phyloP scores from a whole-genome alignment of 1,139 yeast species.

The Taiozyma onychis region DNA sequence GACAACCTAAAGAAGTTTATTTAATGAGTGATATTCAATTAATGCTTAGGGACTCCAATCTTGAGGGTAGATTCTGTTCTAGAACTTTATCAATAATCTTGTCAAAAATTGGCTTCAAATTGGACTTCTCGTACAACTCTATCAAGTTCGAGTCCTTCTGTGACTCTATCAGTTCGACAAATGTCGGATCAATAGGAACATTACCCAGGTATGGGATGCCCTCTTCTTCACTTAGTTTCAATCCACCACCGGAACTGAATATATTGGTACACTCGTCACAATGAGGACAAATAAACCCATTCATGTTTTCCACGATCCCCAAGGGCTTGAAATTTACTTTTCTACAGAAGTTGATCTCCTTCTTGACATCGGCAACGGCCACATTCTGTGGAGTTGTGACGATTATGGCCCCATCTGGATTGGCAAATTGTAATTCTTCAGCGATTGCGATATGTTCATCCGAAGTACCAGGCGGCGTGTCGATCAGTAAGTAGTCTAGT shows the following conservation, averaged over 20 bases:
- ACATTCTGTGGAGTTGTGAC: slow-evolving; percentile 97
- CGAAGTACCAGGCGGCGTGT: slow-evolving; percentile 98
- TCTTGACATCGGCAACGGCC: slow-evolving; percentile 87
- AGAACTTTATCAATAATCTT: slow-evolving; percentile 44
- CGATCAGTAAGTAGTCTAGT: slow-evolving; percentile 67
- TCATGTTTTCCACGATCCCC: slow-evolving; percentile 95
- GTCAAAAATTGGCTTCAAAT: slow-evolving; percentile 43
- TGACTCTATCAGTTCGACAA: slow-evolving; percentile 76
- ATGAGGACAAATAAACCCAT: slow-evolving; percentile 92
- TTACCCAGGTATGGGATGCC: slow-evolving; percentile 70
- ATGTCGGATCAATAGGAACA: slow-evolving; percentile 89
- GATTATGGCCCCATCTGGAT: slow-evolving; percentile 87
- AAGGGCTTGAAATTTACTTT: slow-evolving; percentile 76
- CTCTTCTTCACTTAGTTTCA: slow-evolving; percentile 53
- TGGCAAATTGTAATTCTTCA: slow-evolving; percentile 72
- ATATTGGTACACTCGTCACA: slow-evolving; percentile 91
- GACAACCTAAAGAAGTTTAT: slow-evolving; percentile 9
- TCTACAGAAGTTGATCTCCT: slow-evolving; percentile 87
- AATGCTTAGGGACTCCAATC: background rate
- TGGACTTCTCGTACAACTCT: slow-evolving; percentile 34
- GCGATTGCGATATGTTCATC: slow-evolving; percentile 98
- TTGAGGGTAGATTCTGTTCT: slow-evolving; percentile 26
- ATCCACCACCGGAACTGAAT: slow-evolving; percentile 94
- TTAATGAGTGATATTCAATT: background rate
- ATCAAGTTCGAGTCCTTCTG: slow-evolving; percentile 25